phyloP scores from a whole-genome alignment of 805 yeast species.

The Hemisphaericaspora nanyangensis region DNA sequence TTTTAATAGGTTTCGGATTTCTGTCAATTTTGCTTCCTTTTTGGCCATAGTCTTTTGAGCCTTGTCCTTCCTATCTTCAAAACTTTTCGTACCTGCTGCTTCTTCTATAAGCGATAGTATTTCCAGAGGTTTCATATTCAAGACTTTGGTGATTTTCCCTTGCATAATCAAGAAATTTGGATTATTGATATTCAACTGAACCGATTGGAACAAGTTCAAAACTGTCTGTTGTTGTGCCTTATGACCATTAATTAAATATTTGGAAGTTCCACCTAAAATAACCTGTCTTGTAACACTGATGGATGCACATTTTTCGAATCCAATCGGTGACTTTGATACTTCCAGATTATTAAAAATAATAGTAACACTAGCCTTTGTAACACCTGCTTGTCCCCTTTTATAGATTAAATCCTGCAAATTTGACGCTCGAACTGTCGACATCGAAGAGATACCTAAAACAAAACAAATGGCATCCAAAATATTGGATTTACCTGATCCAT shows the following conservation, averaged over 20 bases:
- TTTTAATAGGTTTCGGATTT: conserved; percentile 63
- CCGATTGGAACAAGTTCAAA: conserved; percentile 84
- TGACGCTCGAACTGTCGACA: conserved; percentile 93
- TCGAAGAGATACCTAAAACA: conserved; percentile 93
- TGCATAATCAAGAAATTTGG: conserved; percentile 98
- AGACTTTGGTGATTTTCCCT: conserved; percentile 94
- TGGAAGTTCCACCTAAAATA: conserved; percentile 85
- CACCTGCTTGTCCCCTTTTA: conserved; percentile 97
- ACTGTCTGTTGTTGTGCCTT: conserved; percentile 94
- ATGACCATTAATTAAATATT: conserved; percentile 92
- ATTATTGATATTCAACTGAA: conserved; percentile 92
- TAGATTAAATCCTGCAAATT: conserved; percentile 91
- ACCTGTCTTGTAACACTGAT: conserved; percentile 92
- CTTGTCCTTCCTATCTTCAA: conserved; percentile 87
- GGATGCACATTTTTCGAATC: conserved; percentile 71
- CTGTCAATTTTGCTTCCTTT: conserved; percentile 79
- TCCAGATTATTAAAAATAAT: conserved; percentile 91
- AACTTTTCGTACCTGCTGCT: conserved; percentile 96
- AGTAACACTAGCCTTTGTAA: conserved; percentile 94
- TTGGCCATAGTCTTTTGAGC: conserved; percentile 90
- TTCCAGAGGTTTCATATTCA: conserved; percentile 93
- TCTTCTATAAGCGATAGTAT: conserved; percentile 90
- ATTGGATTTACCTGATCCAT: conserved; percentile 97
- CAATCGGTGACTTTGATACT: conserved; percentile 74
- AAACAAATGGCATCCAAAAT: conserved; percentile 96